Evolutionary conservation across 306 rosid species (phyloP), one percentile per base, ranked within the genome.

Genomic region (Abrus pulchellus): DNA sequence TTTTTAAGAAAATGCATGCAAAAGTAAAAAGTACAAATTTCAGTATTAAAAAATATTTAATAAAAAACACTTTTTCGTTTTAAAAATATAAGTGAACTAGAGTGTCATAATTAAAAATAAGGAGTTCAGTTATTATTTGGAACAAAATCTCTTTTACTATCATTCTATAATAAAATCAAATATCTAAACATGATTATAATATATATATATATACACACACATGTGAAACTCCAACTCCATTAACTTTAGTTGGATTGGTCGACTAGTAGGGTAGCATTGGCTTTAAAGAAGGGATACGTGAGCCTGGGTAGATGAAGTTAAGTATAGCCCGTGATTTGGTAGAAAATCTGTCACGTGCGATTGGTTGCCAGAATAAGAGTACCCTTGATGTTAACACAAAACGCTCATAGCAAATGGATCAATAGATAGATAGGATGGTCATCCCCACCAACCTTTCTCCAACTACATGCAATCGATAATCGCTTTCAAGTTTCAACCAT

Each of bases 261-360:
- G 49, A 14, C 55, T n/a, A 14, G 63, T 40, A 44, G 69, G 54
- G 61, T 28, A 68, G n/a, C 54, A 4, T 40, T n/a, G 67, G 20
- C 30, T 48, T 67, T 67, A 56, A 75, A 44, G 38, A 69, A 5
- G 41, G 44, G 14, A 27, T 14, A 55, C 5, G 43, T 2, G 4
- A 20, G 9, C 5, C 3, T 30, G 20, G 27, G 41, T 9, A 38
- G 7, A 9, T 41, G 57, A 78, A 63, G 27, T 29, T 11, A 40
- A 33, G 43, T 50, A 9, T 47, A 44, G 1, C 62, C 45, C 74
- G 64, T 33, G 78, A 76, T 64, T 81, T 48, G 88, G 74, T 64
- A 66, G 63, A 85, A 76, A 75, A 40, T 28, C 2, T 30, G 55
- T 61, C 78, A 77, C 74, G 68, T 83, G 74, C 36, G 60, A 28